Conservation (phyloP, 306 rosid species). For the Trifolium subterraneum region DNA sequence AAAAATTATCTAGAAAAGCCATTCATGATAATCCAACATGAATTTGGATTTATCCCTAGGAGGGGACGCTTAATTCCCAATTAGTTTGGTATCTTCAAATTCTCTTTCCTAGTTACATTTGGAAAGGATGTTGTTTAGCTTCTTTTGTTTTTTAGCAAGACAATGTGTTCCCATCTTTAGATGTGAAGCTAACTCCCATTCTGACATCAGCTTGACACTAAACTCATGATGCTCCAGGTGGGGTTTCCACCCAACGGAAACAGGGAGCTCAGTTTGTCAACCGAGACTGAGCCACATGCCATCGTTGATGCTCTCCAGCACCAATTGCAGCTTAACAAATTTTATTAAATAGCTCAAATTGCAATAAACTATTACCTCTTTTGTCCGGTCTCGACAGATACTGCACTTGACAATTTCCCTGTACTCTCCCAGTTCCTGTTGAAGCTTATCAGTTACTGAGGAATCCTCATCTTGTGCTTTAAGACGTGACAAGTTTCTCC, state of each 20-base stretch:
- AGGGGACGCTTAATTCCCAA: background rate
- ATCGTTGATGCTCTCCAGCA: background rate
- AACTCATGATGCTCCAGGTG: background rate
- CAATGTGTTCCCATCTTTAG: background rate
- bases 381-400: constrained; percentile 82
- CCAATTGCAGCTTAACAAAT: background rate
- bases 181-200: background rate
- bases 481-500: constrained; percentile 68
- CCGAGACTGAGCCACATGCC: constrained; percentile 1
- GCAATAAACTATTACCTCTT: constrained; percentile 66
- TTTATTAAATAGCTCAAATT: background rate
- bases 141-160: background rate
- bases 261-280: constrained; percentile 13
- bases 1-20: too few species aligned
- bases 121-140: background rate
- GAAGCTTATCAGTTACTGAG: constrained; percentile 75
- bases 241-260: constrained; percentile 9
- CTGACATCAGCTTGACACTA: constrained; percentile 3
- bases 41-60: too few species aligned
- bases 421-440: constrained; percentile 84
- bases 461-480: constrained; percentile 72
- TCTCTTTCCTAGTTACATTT: background rate
- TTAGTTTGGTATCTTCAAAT: background rate
- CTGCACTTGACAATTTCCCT: constrained; percentile 86
- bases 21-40: too few species aligned